These are phyloP conservation scores for Ophiostoma tasmaniense DNA, from an alignment of 2,329 filamentous ascomycete genomes.

Conservation along the genomic window DNA sequence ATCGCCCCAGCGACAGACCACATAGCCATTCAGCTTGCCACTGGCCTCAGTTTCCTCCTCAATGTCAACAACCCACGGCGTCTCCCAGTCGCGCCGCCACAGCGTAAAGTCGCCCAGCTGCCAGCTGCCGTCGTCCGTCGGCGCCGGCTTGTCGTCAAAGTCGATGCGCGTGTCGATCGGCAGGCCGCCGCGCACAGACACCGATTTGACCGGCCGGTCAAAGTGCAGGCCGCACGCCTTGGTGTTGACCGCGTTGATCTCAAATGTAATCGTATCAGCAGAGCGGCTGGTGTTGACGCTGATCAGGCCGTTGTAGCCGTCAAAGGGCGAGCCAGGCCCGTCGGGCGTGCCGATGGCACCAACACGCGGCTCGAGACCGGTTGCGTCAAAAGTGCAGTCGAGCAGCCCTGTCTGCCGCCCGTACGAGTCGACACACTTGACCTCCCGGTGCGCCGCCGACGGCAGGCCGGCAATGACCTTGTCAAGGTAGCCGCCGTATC, in stretches of 20 bases:
- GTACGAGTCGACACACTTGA: conserved; percentile 40
- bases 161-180: conserved; percentile 58
- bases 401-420: conserved; percentile 42
- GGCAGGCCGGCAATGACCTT: conserved; percentile 62
- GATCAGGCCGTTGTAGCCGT: conserved; percentile 52
- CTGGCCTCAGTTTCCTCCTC: conserved; percentile 43
- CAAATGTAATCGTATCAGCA: conserved; percentile 39
- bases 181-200: conserved; percentile 52
- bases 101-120: conserved; percentile 58
- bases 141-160: conserved; percentile 36
- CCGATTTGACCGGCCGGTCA: conserved; percentile 54
- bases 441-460: conserved; percentile 53
- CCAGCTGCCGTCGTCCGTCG: conserved; percentile 47
- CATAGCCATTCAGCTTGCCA: conserved; percentile 48
- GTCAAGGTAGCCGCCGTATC: conserved; percentile 58
- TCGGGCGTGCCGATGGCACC: conserved; percentile 44
- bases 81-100: conserved; percentile 74
- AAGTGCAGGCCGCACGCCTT: conserved; percentile 70
- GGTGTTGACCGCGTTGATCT: conserved; percentile 64
- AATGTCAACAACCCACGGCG: conserved; percentile 67
- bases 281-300: conserved; percentile 49
- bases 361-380: conserved; percentile 24
- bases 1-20: conserved; percentile 83
- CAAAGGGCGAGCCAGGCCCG: conserved; percentile 55
- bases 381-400: conserved; percentile 63